Percentiles rank a stretch among this genome's conserved stretches.
Conservation (phyloP, 23 red algal genomes). For the Gracilaria gracilis region DNA sequence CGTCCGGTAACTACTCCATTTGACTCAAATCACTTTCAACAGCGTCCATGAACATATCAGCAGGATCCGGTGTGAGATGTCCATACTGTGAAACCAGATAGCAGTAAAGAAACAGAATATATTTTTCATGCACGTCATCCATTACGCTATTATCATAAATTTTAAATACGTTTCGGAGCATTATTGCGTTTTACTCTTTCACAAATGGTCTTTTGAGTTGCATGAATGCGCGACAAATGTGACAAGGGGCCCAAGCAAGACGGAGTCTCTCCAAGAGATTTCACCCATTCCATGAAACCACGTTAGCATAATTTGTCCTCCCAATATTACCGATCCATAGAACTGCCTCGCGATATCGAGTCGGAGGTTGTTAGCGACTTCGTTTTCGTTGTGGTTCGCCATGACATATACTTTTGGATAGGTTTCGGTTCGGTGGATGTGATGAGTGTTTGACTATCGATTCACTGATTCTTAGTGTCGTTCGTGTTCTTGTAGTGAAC, state of each 20-base stretch:
- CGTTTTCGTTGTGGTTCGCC: too few relatives aligned
- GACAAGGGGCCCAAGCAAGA: neutral
- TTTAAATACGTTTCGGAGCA: neutral
- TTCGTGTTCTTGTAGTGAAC: slow-evolving; percentile 9
- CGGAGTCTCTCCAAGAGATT: neutral
- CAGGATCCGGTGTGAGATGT: neutral
- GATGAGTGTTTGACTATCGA: neutral
- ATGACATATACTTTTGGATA: neutral
- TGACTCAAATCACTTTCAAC: neutral
- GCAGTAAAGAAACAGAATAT: neutral
- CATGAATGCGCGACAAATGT: neutral
- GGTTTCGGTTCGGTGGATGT: neutral
- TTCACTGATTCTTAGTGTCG: slow-evolving; percentile 4
- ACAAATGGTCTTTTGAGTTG: neutral
- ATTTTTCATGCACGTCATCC: neutral
- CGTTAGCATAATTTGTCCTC: neutral
- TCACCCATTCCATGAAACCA: neutral
- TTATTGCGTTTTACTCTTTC: neutral
- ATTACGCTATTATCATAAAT: neutral
- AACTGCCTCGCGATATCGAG: neutral
- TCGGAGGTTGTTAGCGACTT: neutral
- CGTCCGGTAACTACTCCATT: neutral
- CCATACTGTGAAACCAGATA: neutral
- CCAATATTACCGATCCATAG: neutral
- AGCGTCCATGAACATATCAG: neutral